Conservation (phyloP, 768 basidiomycete species). For the Tricholoma terreum region DNA sequence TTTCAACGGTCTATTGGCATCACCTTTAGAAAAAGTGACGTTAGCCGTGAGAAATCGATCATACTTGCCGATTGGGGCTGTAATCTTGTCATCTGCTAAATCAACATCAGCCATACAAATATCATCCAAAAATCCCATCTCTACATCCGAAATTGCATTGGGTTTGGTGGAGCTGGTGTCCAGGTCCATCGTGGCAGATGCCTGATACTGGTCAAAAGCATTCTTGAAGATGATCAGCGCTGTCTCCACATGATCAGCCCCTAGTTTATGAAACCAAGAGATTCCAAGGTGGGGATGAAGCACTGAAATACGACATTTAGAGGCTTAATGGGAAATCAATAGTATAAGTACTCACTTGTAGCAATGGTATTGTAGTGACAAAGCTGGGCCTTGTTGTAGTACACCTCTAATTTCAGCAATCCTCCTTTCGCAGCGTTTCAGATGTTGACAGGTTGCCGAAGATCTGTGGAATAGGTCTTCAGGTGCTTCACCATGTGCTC, state of each 20-base stretch:
- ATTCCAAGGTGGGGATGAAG: slow-evolving; percentile 22
- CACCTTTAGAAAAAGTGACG: slow-evolving; percentile 1
- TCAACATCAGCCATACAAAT: not conserved
- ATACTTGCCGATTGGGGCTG: not conserved
- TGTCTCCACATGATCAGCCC: not conserved
- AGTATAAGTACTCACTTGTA: slow-evolving; percentile 20
- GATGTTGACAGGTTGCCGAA: no score
- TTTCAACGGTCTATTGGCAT: slow-evolving; percentile 16
- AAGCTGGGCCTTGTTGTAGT: slow-evolving; percentile 15
- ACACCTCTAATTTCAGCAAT: slow-evolving; percentile 26
- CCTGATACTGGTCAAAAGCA: not conserved
- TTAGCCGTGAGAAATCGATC: not conserved
- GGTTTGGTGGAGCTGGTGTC: not conserved
- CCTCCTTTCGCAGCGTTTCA: no score
- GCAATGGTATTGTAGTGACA: slow-evolving; percentile 26
- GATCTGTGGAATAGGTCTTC: no score
- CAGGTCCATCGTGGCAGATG: not conserved
- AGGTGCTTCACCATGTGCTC: no score
- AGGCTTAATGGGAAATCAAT: not conserved
- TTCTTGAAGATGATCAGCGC: not conserved
- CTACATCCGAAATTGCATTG: not conserved
- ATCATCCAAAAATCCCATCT: not conserved
- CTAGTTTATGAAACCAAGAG: slow-evolving; percentile 2
- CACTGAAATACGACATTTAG: slow-evolving; percentile 14
- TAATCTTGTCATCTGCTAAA: not conserved